Base-by-base conservation (phyloP, 257 asterid genomes). In the Solanum pimpinellifolium region DNA sequence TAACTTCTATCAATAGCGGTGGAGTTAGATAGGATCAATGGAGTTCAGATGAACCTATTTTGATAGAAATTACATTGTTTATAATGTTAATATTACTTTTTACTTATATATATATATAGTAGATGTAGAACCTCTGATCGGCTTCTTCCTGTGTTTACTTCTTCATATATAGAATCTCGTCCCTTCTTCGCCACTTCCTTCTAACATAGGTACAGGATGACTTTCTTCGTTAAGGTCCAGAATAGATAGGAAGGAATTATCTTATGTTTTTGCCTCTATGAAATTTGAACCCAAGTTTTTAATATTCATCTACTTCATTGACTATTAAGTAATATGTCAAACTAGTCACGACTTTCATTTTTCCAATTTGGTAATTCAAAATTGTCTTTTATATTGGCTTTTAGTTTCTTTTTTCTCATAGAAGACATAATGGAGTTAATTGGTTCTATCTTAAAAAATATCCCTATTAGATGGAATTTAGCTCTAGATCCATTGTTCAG, bases 401-500 rank as follows among this genome's bases (percentile, higher is more conserved):
- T 56, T 56, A 11, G 65, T 11, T 20, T 20, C 65, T 20, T 20
- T 11, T 56, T 20, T 39, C 31, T 39, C 9, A 76, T 41, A 76
- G 83, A 76, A 76, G 62, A 56, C 69, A 2, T 33, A 82, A 18
- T 31, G 49, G 18, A 4, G 14, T 83, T 35, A 35, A 35, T 31
- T 60, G 20, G 6, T 49, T 39, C 33, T n/a, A 39, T 15, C 35
- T 46, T 74, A 68, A 84, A 77, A 59, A 78, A 76, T 84, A 29
- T 83, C 35, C 9, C 83, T 6, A 76, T 65, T 65, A 1, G 20
- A 9, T 87, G 86, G 88, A 44, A 85, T 85, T 89, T 88, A 87
- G 87, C 89, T 87, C 88, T 86, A 90, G 85, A 88, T 60, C 90
- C 92, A 83, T 87, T 88, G 86, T 83, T 87, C 89, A 88, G 52